Base-by-base conservation (phyloP, 768 basidiomycete species). In the Mycena rebaudengoi region DNA sequence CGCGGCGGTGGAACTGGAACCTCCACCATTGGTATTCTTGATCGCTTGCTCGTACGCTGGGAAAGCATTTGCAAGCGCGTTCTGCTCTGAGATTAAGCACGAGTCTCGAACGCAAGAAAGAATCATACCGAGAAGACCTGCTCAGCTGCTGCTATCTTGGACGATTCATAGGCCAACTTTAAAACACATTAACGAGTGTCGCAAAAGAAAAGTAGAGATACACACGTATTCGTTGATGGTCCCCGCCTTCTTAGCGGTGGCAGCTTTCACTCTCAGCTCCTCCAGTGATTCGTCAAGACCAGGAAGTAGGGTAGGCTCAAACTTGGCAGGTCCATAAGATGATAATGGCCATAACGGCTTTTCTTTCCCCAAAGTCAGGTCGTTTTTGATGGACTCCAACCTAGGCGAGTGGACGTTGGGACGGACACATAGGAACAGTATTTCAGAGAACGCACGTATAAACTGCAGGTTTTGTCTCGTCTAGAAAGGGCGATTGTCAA, bases 341-440 rank as follows among this genome's bases (percentile, higher is more conserved):
- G 92, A 89, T 0, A 96, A 78, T 14, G 91, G 90, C 90, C 92
- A 98, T 13, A 83, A 43, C 0, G 95, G 95, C 70, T 87, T 90
- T 16, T 96, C 94, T 21, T 76, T 79, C 21, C 73, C 71, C 3
- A 77, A 77, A 1, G 84, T 86, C 8, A 96, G 73, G 66, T 96
- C 95, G 30, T 77, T 76, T n/a, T 72, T 73, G 43, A 97, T 85
- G 3, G 82, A 78, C 13, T 94, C 89, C 20, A 78, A 71, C 26
- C 94, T 95, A 68, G 43, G 35, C 20, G 3, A 41, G 56, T 16
- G 30, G 16, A 23, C 50, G 4, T 53, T 54, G 30, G 25, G 18
- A n/a, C n/a, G n/a, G n/a, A n/a, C n/a, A n/a, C n/a, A n/a, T n/a
- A n/a, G n/a, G n/a, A n/a, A n/a, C n/a, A n/a, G n/a, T n/a, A n/a